Conservation (phyloP, 495 filamentous ascomycete species). For the Hypoxylon perforatum region DNA sequence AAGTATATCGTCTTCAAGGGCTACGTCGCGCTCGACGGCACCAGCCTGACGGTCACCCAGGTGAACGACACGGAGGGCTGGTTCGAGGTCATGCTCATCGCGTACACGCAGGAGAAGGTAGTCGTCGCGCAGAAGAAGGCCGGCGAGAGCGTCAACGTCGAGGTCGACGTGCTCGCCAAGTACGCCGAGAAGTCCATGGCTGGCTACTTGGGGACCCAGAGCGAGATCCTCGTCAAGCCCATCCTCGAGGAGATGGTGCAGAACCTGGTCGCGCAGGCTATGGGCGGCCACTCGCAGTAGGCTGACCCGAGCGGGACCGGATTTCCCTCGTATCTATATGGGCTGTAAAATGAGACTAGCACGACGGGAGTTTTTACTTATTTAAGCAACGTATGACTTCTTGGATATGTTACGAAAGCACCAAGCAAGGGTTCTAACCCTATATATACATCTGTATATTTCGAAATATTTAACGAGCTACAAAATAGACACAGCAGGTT, state of each 20-base stretch:
- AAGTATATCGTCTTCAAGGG: slow-evolving; percentile 96
- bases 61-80: slow-evolving; percentile 82
- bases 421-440: too few relatives aligned
- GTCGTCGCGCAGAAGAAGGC: slow-evolving; percentile 82
- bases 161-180: slow-evolving; percentile 98
- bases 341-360: neutral
- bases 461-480: too few relatives aligned
- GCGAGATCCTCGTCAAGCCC: slow-evolving; percentile 63
- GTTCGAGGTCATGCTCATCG: slow-evolving; percentile 99
- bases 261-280: slow-evolving; percentile 78
- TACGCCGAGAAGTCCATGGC: slow-evolving; percentile 95
- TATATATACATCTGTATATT: too few relatives aligned
- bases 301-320: too few relatives aligned
- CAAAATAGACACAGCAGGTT: too few relatives aligned
- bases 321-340: neutral
- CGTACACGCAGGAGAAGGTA: slow-evolving; percentile 96
- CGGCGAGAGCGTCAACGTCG: slow-evolving; percentile 93
- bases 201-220: slow-evolving; percentile 70
- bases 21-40: slow-evolving; percentile 95
- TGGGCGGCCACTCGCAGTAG: slow-evolving; percentile 50
- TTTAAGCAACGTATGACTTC: too few relatives aligned
- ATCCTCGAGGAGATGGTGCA: slow-evolving; percentile 87
- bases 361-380: neutral
- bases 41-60: slow-evolving; percentile 89
- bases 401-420: too few relatives aligned